These are phyloP conservation scores for Vigna mungo DNA, from an alignment of 306 rosid species.

Conservation along the genomic window DNA sequence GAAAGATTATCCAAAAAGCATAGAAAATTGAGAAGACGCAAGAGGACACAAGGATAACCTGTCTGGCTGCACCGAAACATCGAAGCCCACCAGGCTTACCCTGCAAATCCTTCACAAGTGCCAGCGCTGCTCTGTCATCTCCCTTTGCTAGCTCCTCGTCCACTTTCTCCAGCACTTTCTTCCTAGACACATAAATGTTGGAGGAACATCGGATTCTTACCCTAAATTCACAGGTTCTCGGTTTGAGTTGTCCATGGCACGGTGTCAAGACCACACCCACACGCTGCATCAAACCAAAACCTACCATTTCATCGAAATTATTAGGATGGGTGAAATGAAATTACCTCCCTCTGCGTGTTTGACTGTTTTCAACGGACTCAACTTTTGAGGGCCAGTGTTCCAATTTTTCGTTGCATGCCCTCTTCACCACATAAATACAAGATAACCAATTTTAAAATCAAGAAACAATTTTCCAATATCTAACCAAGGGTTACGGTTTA, in stretches of 20 bases:
- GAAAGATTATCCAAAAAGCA: not conserved
- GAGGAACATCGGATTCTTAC: conserved; percentile 55
- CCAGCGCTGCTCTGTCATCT: conserved; percentile 75
- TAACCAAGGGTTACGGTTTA: not conserved
- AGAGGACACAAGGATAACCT: conserved; percentile 50
- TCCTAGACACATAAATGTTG: conserved; percentile 55
- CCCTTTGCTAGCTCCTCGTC: conserved; percentile 71
- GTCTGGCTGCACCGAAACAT: conserved; percentile 87
- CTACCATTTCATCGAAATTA: conserved; percentile 46
- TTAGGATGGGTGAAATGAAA: not conserved
- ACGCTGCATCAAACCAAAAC: conserved; percentile 49
- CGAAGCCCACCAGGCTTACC: conserved; percentile 77
- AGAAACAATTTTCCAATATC: not conserved
- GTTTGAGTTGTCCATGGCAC: conserved; percentile 41
- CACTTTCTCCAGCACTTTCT: conserved; percentile 63
- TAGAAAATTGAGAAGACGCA: not conserved
- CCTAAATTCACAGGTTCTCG: conserved; percentile 25
- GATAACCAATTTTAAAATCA: not conserved
- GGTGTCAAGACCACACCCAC: conserved; percentile 48
- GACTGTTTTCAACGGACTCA: not conserved
- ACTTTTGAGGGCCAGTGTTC: not conserved
- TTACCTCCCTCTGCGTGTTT: not conserved
- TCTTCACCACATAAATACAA: conserved; percentile 46
- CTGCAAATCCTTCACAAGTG: conserved; percentile 70
- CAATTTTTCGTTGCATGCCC: not conserved